phyloP scores from a whole-genome alignment of 805 yeast species.

The Myxozyma neotropica region DNA sequence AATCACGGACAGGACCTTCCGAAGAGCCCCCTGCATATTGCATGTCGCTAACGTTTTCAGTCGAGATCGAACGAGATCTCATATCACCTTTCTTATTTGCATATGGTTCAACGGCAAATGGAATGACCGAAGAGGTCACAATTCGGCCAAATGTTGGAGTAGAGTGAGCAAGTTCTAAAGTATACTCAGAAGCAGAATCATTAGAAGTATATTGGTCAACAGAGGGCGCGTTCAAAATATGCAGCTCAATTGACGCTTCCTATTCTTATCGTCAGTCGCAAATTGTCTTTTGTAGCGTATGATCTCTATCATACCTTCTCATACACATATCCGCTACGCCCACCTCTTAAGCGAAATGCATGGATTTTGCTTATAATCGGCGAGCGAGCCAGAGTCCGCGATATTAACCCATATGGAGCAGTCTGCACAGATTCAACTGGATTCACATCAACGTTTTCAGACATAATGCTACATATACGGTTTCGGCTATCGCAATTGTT shows the following conservation, averaged over 20 bases:
- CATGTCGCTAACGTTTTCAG: neutral
- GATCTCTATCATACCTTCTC: slow-evolving; percentile 7
- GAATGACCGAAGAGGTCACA: slow-evolving; percentile 15
- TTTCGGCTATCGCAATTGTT: too few species aligned
- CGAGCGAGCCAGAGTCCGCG: slow-evolving; percentile 6
- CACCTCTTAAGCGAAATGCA: neutral
- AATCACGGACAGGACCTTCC: neutral
- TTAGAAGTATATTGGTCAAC: neutral
- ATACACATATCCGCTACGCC: neutral
- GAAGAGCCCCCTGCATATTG: neutral
- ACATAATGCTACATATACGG: neutral
- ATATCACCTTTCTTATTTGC: neutral
- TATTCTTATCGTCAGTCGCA: neutral
- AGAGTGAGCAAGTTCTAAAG: neutral
- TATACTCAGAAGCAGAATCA: neutral
- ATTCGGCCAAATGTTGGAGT: slow-evolving; percentile 14
- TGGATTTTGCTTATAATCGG: slow-evolving; percentile 7
- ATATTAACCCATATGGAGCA: neutral
- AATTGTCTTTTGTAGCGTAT: too few species aligned
- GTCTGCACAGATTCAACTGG: neutral
- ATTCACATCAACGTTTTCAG: neutral
- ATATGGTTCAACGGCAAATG: slow-evolving; percentile 9
- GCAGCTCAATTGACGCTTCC: slow-evolving; percentile 28
- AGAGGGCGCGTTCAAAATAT: neutral
- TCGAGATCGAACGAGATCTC: neutral